Evolutionary conservation across 495 filamentous ascomycete species (phyloP).

Genomic region (Recurvomyces mirabilis): DNA sequence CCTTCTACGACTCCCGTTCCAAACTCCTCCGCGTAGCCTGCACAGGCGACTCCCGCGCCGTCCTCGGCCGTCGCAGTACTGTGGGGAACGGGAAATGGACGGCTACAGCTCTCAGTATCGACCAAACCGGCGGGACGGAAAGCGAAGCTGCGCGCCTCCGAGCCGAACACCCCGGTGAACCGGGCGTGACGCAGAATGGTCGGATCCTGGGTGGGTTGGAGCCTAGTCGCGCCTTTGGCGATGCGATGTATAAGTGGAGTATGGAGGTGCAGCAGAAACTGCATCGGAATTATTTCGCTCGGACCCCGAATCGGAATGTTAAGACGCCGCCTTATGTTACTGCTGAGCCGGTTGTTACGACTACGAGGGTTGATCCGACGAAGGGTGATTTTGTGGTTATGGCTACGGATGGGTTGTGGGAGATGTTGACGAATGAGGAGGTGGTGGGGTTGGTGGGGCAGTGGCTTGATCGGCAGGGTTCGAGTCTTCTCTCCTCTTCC

Average conservation of each 20-base stretch:
- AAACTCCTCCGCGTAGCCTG: slow-evolving; percentile 83
- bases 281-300: slow-evolving; percentile 73
- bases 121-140: slow-evolving; percentile 81
- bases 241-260: slow-evolving; percentile 94
- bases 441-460: slow-evolving; percentile 92
- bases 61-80: slow-evolving; percentile 66
- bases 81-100: slow-evolving; percentile 74
- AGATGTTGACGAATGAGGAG: slow-evolving; percentile 98
- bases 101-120: slow-evolving; percentile 75
- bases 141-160: slow-evolving; percentile 73
- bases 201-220: slow-evolving; percentile 86
- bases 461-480: slow-evolving; percentile 65
- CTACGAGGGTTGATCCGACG: slow-evolving; percentile 82
- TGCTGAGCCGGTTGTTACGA: slow-evolving; percentile 88
- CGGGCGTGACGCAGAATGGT: slow-evolving; percentile 71
- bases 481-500: too few species aligned
- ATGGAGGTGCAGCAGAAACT: slow-evolving; percentile 70
- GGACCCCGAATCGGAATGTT: slow-evolving; percentile 55
- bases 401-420: slow-evolving; percentile 96
- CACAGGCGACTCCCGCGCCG: slow-evolving; percentile 87
- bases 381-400: slow-evolving; percentile 93
- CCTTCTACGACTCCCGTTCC: slow-evolving; percentile 82
- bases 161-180: slow-evolving; percentile 77
- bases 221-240: slow-evolving; percentile 87
- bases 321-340: slow-evolving; percentile 96